These are phyloP conservation scores for Seminavis robusta DNA, from an alignment of 108 stramenopile genomes.

Conservation along the genomic window DNA sequence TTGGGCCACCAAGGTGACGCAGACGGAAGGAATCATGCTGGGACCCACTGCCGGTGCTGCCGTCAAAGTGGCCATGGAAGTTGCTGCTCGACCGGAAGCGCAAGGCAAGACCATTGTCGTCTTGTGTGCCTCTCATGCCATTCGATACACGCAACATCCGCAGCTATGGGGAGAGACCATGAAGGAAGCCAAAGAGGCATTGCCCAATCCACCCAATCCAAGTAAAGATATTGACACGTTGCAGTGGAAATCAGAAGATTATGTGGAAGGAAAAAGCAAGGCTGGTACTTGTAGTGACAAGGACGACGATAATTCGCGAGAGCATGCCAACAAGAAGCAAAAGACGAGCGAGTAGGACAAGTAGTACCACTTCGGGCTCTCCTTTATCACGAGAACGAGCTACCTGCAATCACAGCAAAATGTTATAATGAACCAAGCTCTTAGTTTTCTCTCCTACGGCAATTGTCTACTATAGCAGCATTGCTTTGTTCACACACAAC, in stretches of 20 bases:
- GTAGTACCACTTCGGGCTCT: too few species aligned
- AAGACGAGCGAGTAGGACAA: too few species aligned
- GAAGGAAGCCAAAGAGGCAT: slow-evolving; percentile 13
- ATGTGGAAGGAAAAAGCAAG: too few species aligned
- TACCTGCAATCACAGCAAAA: too few species aligned
- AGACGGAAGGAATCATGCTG: slow-evolving; percentile 76
- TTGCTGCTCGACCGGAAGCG: slow-evolving; percentile 63
- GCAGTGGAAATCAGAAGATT: slow-evolving; percentile 14
- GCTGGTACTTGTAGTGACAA: too few species aligned
- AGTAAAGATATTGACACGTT: slow-evolving; percentile 6
- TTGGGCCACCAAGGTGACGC: slow-evolving; percentile 10
- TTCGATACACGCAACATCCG: slow-evolving; percentile 24
- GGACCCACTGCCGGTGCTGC: slow-evolving; percentile 72
- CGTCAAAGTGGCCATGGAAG: slow-evolving; percentile 57
- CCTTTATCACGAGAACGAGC: too few species aligned
- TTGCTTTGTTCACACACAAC: too few species aligned
- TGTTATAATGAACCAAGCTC: too few species aligned
- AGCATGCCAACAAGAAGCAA: too few species aligned
- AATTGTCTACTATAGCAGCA: too few species aligned
- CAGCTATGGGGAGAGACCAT: slow-evolving; percentile 12
- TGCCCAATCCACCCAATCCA: slow-evolving; percentile 16
- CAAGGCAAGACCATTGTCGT: slow-evolving; percentile 67
- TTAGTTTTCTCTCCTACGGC: too few species aligned
- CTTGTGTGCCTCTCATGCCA: slow-evolving; percentile 29
- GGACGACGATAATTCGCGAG: too few species aligned